A percentile compares a stretch with the other conserved stretches of the same genome.
These are phyloP conservation scores for Vanilla planifolia DNA, from an alignment of 106 monocot species.

Conservation along the genomic window DNA sequence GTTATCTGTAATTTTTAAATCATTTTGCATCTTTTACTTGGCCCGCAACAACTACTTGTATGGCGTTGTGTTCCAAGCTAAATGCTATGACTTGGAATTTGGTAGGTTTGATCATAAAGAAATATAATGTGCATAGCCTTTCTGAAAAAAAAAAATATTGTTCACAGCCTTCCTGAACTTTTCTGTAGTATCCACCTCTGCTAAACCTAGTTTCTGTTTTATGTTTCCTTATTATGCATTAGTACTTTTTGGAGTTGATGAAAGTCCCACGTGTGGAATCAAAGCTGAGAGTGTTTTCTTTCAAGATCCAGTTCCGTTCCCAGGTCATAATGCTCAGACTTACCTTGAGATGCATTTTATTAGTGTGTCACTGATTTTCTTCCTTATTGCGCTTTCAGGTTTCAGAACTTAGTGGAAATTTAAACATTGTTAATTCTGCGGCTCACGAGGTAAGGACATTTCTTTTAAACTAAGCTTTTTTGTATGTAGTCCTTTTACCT, in stretches of 20 bases:
- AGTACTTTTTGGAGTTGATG: constrained; percentile 96
- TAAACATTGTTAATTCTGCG: constrained; percentile 74
- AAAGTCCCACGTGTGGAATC: constrained; percentile 92
- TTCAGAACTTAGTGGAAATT: constrained; percentile 49
- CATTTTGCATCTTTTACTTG: background rate
- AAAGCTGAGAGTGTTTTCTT: constrained; percentile 85
- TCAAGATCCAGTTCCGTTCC: constrained; percentile 83
- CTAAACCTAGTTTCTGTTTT: no score
- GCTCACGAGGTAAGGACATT: constrained; percentile 52
- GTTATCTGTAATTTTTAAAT: background rate
- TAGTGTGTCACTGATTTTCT: background rate
- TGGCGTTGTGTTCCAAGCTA: no score
- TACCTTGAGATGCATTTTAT: background rate
- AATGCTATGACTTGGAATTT: no score
- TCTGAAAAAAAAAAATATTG: background rate
- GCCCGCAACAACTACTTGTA: no score
- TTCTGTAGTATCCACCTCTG: no score
- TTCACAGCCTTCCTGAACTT: no score
- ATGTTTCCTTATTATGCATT: background rate
- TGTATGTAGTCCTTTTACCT: background rate
- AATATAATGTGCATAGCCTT: background rate
- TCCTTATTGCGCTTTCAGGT: constrained; percentile 35
- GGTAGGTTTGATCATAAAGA: no score
- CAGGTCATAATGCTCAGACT: constrained; percentile 35
- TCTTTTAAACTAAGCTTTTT: background rate